Evolutionary conservation across 345 rosid genomes (phyloP).

Genomic region (Eutrema heterophyllum): DNA sequence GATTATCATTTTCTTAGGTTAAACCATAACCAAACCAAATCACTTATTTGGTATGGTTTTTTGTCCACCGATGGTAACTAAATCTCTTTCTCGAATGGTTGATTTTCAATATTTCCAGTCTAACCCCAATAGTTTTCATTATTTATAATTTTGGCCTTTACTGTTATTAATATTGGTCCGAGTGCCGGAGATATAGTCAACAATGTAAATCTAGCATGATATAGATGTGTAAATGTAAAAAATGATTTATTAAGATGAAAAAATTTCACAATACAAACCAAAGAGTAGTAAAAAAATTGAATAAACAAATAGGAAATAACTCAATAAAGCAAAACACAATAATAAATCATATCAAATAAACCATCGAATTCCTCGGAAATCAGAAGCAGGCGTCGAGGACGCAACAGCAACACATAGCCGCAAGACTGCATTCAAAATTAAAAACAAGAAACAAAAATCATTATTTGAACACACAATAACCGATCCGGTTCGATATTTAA

Average conservation of each 20-base stretch:
- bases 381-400: conserved; percentile 32
- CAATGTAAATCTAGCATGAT: background rate
- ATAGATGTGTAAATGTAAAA: background rate
- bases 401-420: conserved; percentile 35
- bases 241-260: background rate
- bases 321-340: background rate
- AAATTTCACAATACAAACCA: background rate
- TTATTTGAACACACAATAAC: background rate
- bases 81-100: no score
- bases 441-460: background rate
- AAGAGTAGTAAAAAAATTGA: background rate
- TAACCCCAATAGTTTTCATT: background rate
- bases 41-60: no score
- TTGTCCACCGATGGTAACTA: no score
- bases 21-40: no score
- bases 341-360: background rate
- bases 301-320: conserved; percentile 8
- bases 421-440: conserved; percentile 16
- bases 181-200: background rate
- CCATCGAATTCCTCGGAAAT: background rate
- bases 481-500: background rate
- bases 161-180: background rate
- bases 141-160: background rate
- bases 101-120: background rate
- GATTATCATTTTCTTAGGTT: no score